These are phyloP conservation scores for Kurtzmaniella quercitrusa DNA, from an alignment of 1,139 yeast species.

Conservation along the genomic window DNA sequence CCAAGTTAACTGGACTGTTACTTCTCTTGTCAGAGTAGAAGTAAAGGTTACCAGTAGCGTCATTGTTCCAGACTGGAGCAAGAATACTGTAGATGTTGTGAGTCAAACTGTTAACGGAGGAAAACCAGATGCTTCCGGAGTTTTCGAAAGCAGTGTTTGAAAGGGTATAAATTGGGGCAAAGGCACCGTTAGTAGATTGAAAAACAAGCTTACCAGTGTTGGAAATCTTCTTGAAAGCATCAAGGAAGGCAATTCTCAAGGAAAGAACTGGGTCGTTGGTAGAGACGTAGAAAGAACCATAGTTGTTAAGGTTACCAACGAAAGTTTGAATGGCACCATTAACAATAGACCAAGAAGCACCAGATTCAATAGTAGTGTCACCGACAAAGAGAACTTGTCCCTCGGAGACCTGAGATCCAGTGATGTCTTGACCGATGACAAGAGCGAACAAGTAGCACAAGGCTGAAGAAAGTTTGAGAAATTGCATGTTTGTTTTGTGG, in stretches of 20 bases:
- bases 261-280: conserved; percentile 6
- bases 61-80: conserved; percentile 16
- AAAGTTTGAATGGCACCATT: conserved; percentile 22
- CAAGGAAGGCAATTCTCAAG: conserved; percentile 4
- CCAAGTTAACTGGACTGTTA: conserved; percentile 14
- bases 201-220: conserved; percentile 6
- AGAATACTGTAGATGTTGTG: conserved; percentile 14
- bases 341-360: conserved; percentile 31
- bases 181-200: conserved; percentile 3
- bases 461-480: background rate
- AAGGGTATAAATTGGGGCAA: conserved; percentile 5
- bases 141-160: conserved; percentile 9
- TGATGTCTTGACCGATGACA: conserved; percentile 3
- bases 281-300: conserved; percentile 23
- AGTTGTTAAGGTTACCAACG: conserved; percentile 18
- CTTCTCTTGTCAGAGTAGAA: conserved; percentile 13
- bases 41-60: conserved; percentile 13
- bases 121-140: conserved; percentile 10
- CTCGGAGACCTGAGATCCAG: conserved; percentile 3
- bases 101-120: conserved; percentile 3
- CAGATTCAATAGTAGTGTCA: conserved; percentile 20
- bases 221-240: conserved; percentile 1
- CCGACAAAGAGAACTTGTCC: conserved; percentile 11
- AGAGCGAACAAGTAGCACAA: background rate
- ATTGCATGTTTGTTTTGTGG: background rate